Base-by-base conservation (phyloP, 2,329 filamentous ascomycete species). In the Ophiocordyceps camponoti-saundersi region DNA sequence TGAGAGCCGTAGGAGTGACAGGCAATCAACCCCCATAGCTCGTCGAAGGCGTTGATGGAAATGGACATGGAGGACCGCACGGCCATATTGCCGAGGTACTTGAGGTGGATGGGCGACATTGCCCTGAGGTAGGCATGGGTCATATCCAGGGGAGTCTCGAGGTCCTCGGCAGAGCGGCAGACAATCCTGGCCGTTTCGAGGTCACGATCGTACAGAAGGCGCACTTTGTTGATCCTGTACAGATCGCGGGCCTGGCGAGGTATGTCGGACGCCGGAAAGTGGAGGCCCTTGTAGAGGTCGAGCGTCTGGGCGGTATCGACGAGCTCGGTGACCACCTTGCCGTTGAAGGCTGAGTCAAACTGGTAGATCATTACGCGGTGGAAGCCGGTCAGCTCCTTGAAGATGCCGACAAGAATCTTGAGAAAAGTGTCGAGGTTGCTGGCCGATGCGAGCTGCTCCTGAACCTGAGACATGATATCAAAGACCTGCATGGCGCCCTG, bases 31-130 rank as follows among this genome's bases (percentile, higher is more conserved):
- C 88, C 89, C 89, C 88, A 95, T 0, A 95, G 65, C 54, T 93
- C 83, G 53, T 76, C 72, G 55, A 93, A 92, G 0, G 85, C 85
- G 52, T 87, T 92, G 57, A 95, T 85, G 1, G 87, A 93, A 50
- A 95, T 88, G 0, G 87, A 94, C 87, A 95, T 95, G 52, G 86
- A 94, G 0, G 86, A 86, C n/a, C 87, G 79, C 0, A 94, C 87
- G 8, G 80, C 82, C 88, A 95, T 95, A 58, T 95, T 88, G 6
- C 68, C 73, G 3, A 95, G 69, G 55, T 94, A 95, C 57, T 93
- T 93, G 47, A 94, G 62, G 57, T 92, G 86, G 41, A 94, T 89
- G 0, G 88, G 87, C 1, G 86, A 93, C 77, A 94, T 94, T 51
- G 89, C 87, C 47, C 88, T 78, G 2, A 94, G 72, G 57, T 93